These are phyloP conservation scores for Hymenoscyphus scutula DNA, from an alignment of 2,329 filamentous ascomycete species.

Conservation along the genomic window DNA sequence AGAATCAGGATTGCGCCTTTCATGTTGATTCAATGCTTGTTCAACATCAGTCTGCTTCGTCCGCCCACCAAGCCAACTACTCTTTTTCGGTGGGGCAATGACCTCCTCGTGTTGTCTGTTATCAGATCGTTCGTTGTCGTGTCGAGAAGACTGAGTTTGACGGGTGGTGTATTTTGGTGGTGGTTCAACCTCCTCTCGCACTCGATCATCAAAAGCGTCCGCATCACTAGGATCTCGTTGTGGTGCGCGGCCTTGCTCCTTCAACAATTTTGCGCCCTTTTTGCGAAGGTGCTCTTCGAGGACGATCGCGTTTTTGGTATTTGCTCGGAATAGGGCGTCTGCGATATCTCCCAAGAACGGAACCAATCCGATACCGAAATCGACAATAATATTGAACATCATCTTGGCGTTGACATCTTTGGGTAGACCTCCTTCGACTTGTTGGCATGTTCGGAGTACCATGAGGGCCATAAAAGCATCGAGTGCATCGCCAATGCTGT, in stretches of 20 bases:
- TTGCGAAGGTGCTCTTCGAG: slow-evolving; percentile 63
- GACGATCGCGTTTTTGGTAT: slow-evolving; percentile 71
- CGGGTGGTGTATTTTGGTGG: slow-evolving; percentile 31
- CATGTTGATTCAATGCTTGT: slow-evolving; percentile 20
- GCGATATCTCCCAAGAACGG: slow-evolving; percentile 74
- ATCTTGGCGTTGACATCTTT: slow-evolving; percentile 62
- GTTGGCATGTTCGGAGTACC: slow-evolving; percentile 69
- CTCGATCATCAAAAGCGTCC: slow-evolving; percentile 47
- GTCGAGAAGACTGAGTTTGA: slow-evolving; percentile 17
- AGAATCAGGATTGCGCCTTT: slow-evolving; percentile 1
- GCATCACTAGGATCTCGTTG: slow-evolving; percentile 52
- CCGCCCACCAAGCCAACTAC: slow-evolving; percentile 36
- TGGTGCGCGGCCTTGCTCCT: slow-evolving; percentile 47
- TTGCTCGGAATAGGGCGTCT: slow-evolving; percentile 69
- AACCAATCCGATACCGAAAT: slow-evolving; percentile 71
- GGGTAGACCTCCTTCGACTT: slow-evolving; percentile 75
- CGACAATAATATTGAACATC: slow-evolving; percentile 74
- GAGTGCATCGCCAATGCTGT: slow-evolving; percentile 69
- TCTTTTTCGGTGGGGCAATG: slow-evolving; percentile 13
- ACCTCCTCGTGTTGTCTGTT: slow-evolving; percentile 14
- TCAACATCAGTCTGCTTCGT: slow-evolving; percentile 36
- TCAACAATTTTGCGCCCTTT: slow-evolving; percentile 60
- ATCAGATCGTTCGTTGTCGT: slow-evolving; percentile 15
- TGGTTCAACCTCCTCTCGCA: slow-evolving; percentile 27
- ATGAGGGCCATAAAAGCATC: slow-evolving; percentile 73